Percentiles rank a stretch among this genome's conserved stretches.
Conservation (phyloP, 2,329 filamentous ascomycete species). For the Ceratocystis smalleyi region DNA sequence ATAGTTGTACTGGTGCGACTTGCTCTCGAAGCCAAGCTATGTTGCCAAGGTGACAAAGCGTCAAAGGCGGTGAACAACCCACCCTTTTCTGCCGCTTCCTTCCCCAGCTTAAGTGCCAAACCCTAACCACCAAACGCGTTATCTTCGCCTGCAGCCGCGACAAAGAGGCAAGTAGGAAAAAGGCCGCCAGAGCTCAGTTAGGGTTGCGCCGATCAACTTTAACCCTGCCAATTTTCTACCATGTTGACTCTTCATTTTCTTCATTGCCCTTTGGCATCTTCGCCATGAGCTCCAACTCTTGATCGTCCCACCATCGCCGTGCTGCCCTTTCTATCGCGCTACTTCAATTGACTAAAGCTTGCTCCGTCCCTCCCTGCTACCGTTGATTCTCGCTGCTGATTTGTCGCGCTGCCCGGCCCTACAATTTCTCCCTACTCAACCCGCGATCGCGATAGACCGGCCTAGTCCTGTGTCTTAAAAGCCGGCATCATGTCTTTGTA, state of each 20-base stretch:
- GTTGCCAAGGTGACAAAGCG: not conserved
- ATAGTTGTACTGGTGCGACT: not conserved
- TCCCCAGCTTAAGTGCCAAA: slow-evolving; percentile 9
- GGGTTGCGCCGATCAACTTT: not conserved
- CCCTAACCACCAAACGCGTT: not conserved
- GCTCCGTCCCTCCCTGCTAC: not conserved
- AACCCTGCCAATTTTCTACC: not conserved
- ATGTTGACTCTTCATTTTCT: not conserved
- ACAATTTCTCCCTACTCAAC: not conserved
- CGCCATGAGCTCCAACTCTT: no score
- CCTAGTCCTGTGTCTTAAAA: not conserved
- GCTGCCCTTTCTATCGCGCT: not conserved
- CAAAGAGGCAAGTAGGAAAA: not conserved
- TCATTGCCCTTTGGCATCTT: not conserved
- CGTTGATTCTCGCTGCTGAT: not conserved
- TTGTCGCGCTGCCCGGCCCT: not conserved
- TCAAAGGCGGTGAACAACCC: slow-evolving; percentile 4
- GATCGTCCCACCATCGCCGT: not conserved
- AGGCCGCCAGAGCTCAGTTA: not conserved
- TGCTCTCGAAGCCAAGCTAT: not conserved
- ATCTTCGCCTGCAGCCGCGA: not conserved
- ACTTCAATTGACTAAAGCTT: not conserved
- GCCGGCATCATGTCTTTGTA: slow-evolving; percentile 13
- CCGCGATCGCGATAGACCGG: slow-evolving; percentile 6
- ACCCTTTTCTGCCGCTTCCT: slow-evolving; percentile 9